phyloP scores from a whole-genome alignment of 306 rosid species.

The Castanopsis chinensis region DNA sequence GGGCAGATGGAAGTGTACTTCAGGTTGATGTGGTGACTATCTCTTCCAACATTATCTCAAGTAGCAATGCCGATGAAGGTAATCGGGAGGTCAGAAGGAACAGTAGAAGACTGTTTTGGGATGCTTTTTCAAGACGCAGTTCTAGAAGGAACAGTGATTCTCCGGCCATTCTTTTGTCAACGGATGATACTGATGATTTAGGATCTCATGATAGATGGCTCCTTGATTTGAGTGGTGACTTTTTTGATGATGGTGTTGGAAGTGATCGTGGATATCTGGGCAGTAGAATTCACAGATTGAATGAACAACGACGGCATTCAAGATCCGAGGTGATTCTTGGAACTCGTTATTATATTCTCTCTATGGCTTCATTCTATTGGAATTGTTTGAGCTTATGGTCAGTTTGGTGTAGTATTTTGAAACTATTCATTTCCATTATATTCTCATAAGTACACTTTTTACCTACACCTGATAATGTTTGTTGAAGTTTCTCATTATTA shows the following conservation, averaged over 20 bases:
- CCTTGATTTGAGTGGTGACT: constrained; percentile 79
- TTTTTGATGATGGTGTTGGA: constrained; percentile 56
- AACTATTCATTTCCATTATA: neutral
- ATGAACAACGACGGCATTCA: constrained; percentile 61
- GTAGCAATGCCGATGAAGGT: constrained; percentile 46
- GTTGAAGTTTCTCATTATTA: neutral
- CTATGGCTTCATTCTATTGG: neutral
- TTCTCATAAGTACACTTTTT: neutral
- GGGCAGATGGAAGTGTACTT: constrained; percentile 55
- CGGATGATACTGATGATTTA: constrained; percentile 56
- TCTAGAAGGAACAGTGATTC: constrained; percentile 82
- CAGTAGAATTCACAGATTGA: constrained; percentile 63
- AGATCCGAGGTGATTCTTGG: constrained; percentile 78
- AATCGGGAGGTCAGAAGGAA: constrained; percentile 70
- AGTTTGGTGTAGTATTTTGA: neutral
- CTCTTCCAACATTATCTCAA: constrained; percentile 69
- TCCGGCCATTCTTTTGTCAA: constrained; percentile 62
- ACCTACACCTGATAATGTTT: neutral
- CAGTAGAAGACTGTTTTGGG: constrained; percentile 85
- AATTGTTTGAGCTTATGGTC: neutral
- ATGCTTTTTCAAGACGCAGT: constrained; percentile 83
- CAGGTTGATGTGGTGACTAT: constrained; percentile 80
- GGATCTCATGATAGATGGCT: constrained; percentile 89
- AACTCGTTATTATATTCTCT: constrained; percentile 11
- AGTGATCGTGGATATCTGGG: constrained; percentile 54